Evolutionary conservation across 805 yeast species (phyloP).

Genomic region (Yarrowia bubula): DNA sequence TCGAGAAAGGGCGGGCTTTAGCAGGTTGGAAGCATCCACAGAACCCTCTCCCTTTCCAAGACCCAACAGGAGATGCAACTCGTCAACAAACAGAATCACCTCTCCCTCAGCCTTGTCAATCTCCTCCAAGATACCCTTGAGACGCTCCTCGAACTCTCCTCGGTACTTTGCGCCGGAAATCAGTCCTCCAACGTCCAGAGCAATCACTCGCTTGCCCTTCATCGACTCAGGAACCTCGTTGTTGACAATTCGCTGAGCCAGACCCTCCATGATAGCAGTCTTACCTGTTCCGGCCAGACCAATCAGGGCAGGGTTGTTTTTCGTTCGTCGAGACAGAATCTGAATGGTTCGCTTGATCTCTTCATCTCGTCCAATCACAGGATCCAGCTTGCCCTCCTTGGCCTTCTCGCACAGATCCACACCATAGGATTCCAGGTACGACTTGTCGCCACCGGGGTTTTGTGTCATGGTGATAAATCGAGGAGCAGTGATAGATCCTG

Average conservation of each 20-base stretch:
- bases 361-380: conserved; percentile 95
- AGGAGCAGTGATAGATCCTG: neutral
- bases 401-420: conserved; percentile 85
- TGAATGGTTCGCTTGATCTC: conserved; percentile 92
- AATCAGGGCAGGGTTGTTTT: conserved; percentile 90
- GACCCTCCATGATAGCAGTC: conserved; percentile 93
- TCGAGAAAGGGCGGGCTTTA: conserved; percentile 91
- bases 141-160: conserved; percentile 92
- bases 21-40: conserved; percentile 89
- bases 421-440: conserved; percentile 69
- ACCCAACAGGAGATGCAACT: conserved; percentile 83
- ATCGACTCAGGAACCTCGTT: conserved; percentile 94
- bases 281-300: conserved; percentile 99
- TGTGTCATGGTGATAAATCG: conserved; percentile 13
- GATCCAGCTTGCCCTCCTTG: conserved; percentile 85
- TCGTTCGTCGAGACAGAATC: conserved; percentile 85
- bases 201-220: conserved; percentile 78
- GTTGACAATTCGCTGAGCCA: conserved; percentile 87
- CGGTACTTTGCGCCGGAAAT: conserved; percentile 94
- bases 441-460: conserved; percentile 18
- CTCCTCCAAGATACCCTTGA: conserved; percentile 77
- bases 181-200: conserved; percentile 82
- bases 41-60: conserved; percentile 92
- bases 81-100: conserved; percentile 83
- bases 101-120: conserved; percentile 74